These are phyloP conservation scores for Caloboletus firmus DNA, from an alignment of 1,284 basidiomycete species.

Conservation along the genomic window DNA sequence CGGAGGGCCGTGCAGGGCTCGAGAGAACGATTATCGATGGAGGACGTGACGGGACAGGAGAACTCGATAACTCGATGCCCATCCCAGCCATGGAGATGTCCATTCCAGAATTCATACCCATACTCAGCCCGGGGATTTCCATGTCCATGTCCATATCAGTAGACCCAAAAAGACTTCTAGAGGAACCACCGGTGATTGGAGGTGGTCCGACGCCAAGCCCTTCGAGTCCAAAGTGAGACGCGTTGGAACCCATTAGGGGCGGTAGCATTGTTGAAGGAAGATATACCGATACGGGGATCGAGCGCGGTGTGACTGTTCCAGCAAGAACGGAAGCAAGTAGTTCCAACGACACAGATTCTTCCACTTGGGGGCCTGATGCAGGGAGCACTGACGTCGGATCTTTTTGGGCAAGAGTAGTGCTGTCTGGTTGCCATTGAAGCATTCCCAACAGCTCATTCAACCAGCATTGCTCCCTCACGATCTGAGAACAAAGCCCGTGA, in stretches of 20 bases:
- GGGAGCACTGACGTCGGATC: slow-evolving; percentile 23
- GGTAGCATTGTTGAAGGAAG: slow-evolving; percentile 30
- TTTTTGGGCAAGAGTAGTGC: slow-evolving; percentile 6
- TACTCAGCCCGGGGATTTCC: slow-evolving; percentile 36
- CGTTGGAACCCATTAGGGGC: slow-evolving; percentile 19
- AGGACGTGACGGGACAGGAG: slow-evolving; percentile 27
- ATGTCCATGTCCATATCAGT: slow-evolving; percentile 38
- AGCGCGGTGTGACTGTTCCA: slow-evolving; percentile 31
- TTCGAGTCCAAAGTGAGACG: slow-evolving; percentile 32
- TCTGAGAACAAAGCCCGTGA: slow-evolving; percentile 39
- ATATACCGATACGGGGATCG: slow-evolving; percentile 36
- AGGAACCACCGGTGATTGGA: slow-evolving; percentile 26
- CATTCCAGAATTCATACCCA: slow-evolving; percentile 36
- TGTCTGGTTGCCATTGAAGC: slow-evolving; percentile 57
- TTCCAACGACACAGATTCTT: slow-evolving; percentile 20
- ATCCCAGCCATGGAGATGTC: slow-evolving; percentile 32
- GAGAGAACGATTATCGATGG: slow-evolving; percentile 32
- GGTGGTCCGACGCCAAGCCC: slow-evolving; percentile 29
- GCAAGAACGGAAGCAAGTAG: slow-evolving; percentile 33
- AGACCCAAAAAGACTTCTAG: slow-evolving; percentile 34
- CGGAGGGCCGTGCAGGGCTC: slow-evolving; percentile 19
- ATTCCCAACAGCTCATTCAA: slow-evolving; percentile 62
- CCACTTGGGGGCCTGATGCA: slow-evolving; percentile 48
- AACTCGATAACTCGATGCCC: slow-evolving; percentile 23
- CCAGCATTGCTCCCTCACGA: slow-evolving; percentile 79